phyloP scores from a whole-genome alignment of 495 filamentous ascomycete genomes.

The Penicillium salamii region DNA sequence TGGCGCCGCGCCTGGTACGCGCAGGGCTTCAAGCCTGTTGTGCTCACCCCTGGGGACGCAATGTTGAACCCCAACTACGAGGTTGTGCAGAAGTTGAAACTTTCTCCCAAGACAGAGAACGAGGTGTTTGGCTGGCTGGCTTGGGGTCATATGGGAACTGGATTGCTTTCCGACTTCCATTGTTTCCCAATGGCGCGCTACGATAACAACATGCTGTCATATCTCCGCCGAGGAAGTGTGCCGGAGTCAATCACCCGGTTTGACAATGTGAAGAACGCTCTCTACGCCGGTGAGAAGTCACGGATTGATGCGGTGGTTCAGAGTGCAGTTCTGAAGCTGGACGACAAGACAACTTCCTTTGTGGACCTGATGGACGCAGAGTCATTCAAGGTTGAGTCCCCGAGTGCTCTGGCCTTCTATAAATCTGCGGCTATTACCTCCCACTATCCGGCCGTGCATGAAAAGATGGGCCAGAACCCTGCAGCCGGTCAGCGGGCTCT shows the following conservation, averaged over 20 bases:
- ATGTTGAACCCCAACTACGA: slow-evolving; percentile 81
- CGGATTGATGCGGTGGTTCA: slow-evolving; percentile 66
- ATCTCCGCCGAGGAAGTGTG: slow-evolving; percentile 71
- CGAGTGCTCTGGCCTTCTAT: slow-evolving; percentile 76
- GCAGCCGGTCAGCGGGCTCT: slow-evolving; percentile 60
- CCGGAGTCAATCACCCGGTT: slow-evolving; percentile 66
- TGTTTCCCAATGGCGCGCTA: slow-evolving; percentile 82
- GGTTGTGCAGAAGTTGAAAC: slow-evolving; percentile 50
- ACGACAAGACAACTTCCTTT: slow-evolving; percentile 53
- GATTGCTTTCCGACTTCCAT: slow-evolving; percentile 73
- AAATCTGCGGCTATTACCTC: slow-evolving; percentile 54
- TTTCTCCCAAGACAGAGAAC: slow-evolving; percentile 55
- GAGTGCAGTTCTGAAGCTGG: slow-evolving; percentile 57
- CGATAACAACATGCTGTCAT: slow-evolving; percentile 67
- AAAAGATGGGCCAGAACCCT: slow-evolving; percentile 54
- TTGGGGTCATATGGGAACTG: slow-evolving; percentile 90
- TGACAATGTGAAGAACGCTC: slow-evolving; percentile 64
- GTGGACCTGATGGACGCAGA: slow-evolving; percentile 54
- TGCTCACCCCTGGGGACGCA: slow-evolving; percentile 77
- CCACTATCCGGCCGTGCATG: slow-evolving; percentile 63
- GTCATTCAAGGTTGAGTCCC: slow-evolving; percentile 63
- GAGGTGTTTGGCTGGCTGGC: slow-evolving; percentile 86
- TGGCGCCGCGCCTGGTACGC: slow-evolving; percentile 96
- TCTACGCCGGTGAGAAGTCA: slow-evolving; percentile 70
- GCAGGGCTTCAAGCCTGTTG: slow-evolving; percentile 81